Evolutionary conservation across 2,329 filamentous ascomycete species (phyloP), one percentile per base, ranked within the genome.

Genomic region (Trichoderma breve): DNA sequence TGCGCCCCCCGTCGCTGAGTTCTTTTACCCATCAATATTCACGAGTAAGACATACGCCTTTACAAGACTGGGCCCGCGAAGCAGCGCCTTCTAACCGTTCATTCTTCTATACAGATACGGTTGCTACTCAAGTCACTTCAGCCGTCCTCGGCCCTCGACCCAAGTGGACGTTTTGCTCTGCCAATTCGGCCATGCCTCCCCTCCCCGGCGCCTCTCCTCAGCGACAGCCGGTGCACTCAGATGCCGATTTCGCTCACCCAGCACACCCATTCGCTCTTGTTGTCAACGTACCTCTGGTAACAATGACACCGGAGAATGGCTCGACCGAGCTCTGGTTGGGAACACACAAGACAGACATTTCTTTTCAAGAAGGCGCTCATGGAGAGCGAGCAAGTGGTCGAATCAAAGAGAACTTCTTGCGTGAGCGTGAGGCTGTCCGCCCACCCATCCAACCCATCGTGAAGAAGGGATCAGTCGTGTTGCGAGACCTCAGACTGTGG

Each of bases 401-500:
- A 7, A 87, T 90, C 74, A 83, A 77, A 18, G 72, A 81, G 55
- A 76, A 79, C 0, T 76, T 84, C 2, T 74, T 89, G 0, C 81
- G 81, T 2, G 76, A 80, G 64, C 80, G 84, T 6, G 72, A 80
- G 2, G 70, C 75, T 4, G 74, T 80, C 2, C 78, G 83, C 7
- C 82, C 84, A 6, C 86, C 86, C 0, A 76, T 83, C 12, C 88
- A 90, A 75, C 86, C 87, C 0, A 70, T 79, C 3, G 83, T 89
- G 0, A 81, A 81, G 43, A 88, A 88, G 74, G 88, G 89, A 0
- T 86, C 86, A 51, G 76, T 91, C 26, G 82, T 90, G 43, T 76
- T 91, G 34, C 83, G 90, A 2, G 89, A 91, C 76, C 78, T 91
- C 68, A 81, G 89, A 28, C 83, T 90, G 6, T 91, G 89, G 89